phyloP scores from a whole-genome alignment of 306 rosid species.

The Vicia faba region DNA sequence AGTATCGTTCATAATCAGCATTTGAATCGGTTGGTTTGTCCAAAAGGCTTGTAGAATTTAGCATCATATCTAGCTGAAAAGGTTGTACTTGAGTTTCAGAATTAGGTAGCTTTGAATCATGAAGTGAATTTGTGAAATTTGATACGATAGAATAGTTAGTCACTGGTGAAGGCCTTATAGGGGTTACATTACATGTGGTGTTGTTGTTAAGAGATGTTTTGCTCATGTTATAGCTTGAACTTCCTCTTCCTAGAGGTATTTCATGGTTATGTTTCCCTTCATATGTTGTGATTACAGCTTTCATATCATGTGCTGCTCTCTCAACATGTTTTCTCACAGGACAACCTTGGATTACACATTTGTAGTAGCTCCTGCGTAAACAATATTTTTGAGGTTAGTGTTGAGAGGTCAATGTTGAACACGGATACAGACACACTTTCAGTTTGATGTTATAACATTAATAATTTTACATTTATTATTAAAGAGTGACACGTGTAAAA shows the following conservation, averaged over 20 bases:
- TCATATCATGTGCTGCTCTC: constrained; percentile 75
- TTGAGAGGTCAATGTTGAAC: too few species aligned
- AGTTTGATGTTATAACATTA: too few species aligned
- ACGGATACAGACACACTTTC: too few species aligned
- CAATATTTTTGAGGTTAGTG: background rate
- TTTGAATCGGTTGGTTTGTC: constrained; percentile 24
- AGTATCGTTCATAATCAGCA: constrained; percentile 30
- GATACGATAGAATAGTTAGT: constrained; percentile 35
- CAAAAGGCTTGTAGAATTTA: constrained; percentile 34
- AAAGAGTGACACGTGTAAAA: background rate
- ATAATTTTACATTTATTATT: too few species aligned
- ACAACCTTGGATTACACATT: constrained; percentile 79
- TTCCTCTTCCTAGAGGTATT: constrained; percentile 86
- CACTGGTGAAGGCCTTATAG: constrained; percentile 57
- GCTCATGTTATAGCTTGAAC: constrained; percentile 43
- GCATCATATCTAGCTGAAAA: constrained; percentile 38
- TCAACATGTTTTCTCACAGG: constrained; percentile 93
- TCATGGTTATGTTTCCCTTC: constrained; percentile 97
- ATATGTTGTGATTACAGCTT: constrained; percentile 90
- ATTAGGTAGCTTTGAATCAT: constrained; percentile 23
- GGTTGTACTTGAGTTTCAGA: constrained; percentile 43
- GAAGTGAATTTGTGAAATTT: constrained; percentile 42
- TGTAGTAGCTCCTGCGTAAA: constrained; percentile 85
- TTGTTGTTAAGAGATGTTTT: constrained; percentile 36
- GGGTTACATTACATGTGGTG: constrained; percentile 30